Evolutionary conservation across 2,329 filamentous ascomycete species (phyloP), one percentile per base, ranked within the genome.

Genomic region (Pseudogymnoascus sp.): DNA sequence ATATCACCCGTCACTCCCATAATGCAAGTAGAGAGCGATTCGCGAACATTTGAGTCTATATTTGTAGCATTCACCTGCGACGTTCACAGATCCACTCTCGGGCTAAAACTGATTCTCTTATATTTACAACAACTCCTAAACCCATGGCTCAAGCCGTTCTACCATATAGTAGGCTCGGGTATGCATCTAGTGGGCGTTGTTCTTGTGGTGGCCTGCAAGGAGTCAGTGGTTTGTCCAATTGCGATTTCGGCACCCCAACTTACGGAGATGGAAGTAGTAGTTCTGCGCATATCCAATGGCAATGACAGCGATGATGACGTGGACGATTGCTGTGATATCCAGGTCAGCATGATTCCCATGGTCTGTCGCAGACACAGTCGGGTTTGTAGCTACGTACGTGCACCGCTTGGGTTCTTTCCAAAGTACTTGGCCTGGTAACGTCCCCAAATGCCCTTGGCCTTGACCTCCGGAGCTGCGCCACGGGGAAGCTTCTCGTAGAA

Each of bases 181-280:
- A 40, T 61, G 56, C 65, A 66, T 75, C 82, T 96, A 99, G 84
- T 99, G 95, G 73, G 91, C 90, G 80, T 99, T 96, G 89, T 99
- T 97, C 90, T 99, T 99, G 90, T 97, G 93, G 87, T 99, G 93
- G 74, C 95, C 95, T 99, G 53, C 65, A 50, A 62, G 33, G 68
- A 17, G 67, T 75, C 68, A 72, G 66, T 63, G 50, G 26, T 17
- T 21, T 56, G 50, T 56, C 29, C 29, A 33, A 56, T 33, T 33
- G 50, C 50, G 50, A n/a, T 37, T 29, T 11, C 31, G 38, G 50
- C 33, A n/a, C 26, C 50, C 33, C 63, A 63, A 87, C 91, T 79
- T 88, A 99, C 95, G 91, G 75, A 99, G 85, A 82, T 99, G 96
- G 90, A 96, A 97, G 86, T 99, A 97, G 88, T 99, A 99, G 83